Conservation (phyloP, 2,329 filamentous ascomycete genomes). For the Colletotrichum tanaceti region DNA sequence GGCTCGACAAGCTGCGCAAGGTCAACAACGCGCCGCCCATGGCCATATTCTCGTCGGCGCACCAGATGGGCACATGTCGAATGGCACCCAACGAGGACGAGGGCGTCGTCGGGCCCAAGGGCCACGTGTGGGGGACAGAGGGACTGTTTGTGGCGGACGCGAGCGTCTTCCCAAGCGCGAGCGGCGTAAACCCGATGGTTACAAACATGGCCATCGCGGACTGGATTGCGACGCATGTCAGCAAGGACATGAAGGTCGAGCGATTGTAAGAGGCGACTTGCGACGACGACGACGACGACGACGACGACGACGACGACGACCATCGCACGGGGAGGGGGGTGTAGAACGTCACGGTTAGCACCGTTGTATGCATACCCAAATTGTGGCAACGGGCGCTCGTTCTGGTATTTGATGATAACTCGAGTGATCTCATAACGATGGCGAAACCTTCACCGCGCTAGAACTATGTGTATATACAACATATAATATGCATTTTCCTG, state of each 20-base stretch:
- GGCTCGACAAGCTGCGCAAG: conserved; percentile 64
- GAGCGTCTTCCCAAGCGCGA: conserved; percentile 80
- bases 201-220: conserved; percentile 79
- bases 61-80: conserved; percentile 83
- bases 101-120: conserved; percentile 69
- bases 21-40: conserved; percentile 64
- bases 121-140: conserved; percentile 73
- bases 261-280: background rate
- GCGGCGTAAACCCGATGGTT: conserved; percentile 85
- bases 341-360: background rate
- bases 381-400: background rate
- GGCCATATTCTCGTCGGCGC: conserved; percentile 73
- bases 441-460: too few relatives aligned
- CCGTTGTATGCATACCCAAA: conserved; percentile 1
- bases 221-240: conserved; percentile 70
- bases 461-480: too few relatives aligned
- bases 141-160: conserved; percentile 78
- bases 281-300: too few relatives aligned
- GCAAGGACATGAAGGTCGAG: conserved; percentile 55
- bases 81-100: conserved; percentile 69
- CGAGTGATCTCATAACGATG: too few relatives aligned
- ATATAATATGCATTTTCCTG: too few relatives aligned
- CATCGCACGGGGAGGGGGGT: background rate
- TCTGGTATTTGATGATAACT: too few relatives aligned
- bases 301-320: background rate